Evolutionary conservation across 139 green algal species (phyloP).

Genomic region (Asterochloris erici): DNA sequence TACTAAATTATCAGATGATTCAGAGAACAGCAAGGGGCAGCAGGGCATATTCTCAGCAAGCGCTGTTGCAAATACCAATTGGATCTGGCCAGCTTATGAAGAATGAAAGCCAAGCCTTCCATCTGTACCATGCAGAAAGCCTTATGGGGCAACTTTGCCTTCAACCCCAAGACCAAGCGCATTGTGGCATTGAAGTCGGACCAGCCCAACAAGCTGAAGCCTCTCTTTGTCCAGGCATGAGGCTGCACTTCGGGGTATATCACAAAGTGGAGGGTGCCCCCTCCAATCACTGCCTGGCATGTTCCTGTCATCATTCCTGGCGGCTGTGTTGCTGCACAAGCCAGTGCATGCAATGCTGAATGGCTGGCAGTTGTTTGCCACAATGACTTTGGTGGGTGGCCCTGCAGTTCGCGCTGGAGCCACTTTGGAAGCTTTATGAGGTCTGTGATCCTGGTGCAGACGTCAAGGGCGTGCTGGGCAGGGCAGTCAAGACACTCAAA

Average conservation of each 20-base stretch:
- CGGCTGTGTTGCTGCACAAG: neutral
- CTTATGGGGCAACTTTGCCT: conserved; percentile 91
- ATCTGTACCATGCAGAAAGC: conserved; percentile 30
- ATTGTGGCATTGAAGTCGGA: conserved; percentile 68
- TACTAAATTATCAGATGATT: no score
- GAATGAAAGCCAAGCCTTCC: no score
- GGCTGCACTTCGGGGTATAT: neutral
- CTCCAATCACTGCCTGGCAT: neutral
- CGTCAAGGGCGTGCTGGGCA: conserved; percentile 42
- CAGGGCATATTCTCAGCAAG: neutral
- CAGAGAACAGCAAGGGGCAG: conserved; percentile 12
- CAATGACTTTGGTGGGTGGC: conserved; percentile 25
- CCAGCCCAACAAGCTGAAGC: conserved; percentile 43
- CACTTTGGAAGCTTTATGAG: conserved; percentile 51
- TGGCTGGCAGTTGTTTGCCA: neutral
- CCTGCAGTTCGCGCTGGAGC: conserved; percentile 60
- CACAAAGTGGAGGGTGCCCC: neutral
- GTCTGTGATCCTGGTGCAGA: conserved; percentile 56
- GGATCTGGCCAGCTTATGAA: no score
- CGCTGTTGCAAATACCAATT: neutral
- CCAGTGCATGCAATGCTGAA: neutral
- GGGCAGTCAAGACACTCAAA: conserved; percentile 64
- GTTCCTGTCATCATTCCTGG: neutral
- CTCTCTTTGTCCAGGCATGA: conserved; percentile 88
- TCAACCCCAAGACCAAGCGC: conserved; percentile 84